Base-by-base conservation (phyloP, 2,329 filamentous ascomycete genomes). In the Chrysoporthe deuterocubensis region DNA sequence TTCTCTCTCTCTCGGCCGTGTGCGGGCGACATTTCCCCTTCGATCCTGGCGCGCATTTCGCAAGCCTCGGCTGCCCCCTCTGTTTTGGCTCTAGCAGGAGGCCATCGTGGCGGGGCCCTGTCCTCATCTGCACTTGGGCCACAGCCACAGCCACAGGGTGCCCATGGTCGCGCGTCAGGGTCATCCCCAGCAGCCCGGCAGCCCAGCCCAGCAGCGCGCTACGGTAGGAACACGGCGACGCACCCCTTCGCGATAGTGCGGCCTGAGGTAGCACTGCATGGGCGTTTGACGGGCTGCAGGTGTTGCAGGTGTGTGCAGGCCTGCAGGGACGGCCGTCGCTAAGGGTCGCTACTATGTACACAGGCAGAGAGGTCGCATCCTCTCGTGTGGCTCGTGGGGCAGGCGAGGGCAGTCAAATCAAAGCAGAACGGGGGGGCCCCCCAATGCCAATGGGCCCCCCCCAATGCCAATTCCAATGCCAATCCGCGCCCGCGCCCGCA, bases 261-360 rank as follows among this genome's bases (percentile, higher is more conserved):
- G 37, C 9, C 37, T 54, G 32, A 14, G 50, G 50, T 54, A 54
- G 50, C 50, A 54, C 50, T 54, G 50, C 50, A 54, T 54, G 32
- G 50, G 50, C 50, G 21, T 26, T 26, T 26, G 48, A 52, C 26
- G 48, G 48, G 48, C 48, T 26, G 26, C 26, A 26, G 26, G 26
- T 26, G 26, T 26, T 26, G 26, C 26, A 26, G 26, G 26, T 26
- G 26, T 26, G 26, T 54, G 50, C 50, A 52, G 50, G 50, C 14
- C 50, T 52, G 50, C 50, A 54, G 50, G 50, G 50, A 54, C 50
- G 21, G 26, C 26, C 32, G 26, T 34, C 50, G 26, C 37, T 26
- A 26, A 26, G 26, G 26, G 26, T 26, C 26, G 26, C 26, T 26
- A 26, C 26, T 26, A 26, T 26, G 26, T 26, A 26, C 26, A 26